Evolutionary conservation across 2,329 filamentous ascomycete genomes (phyloP).

Genomic region (Colletotrichum sojae): DNA sequence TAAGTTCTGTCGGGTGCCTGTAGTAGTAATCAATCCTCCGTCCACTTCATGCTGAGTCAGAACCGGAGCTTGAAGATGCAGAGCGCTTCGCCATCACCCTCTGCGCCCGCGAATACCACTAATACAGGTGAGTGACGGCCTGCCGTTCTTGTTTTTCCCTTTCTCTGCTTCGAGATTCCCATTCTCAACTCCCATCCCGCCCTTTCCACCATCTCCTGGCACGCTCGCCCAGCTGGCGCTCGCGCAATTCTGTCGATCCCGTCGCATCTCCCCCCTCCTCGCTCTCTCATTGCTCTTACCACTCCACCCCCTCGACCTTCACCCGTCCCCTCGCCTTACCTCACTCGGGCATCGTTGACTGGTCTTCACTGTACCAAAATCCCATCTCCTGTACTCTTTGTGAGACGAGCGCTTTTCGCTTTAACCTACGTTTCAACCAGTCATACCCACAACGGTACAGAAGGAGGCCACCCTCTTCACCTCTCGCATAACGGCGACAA

Average conservation of each 20-base stretch:
- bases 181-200: constrained; percentile 12
- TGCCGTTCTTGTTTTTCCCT: constrained; percentile 26
- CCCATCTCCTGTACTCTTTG: constrained; percentile 20
- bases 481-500: constrained; percentile 21
- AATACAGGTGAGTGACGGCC: constrained; percentile 38
- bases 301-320: constrained; percentile 14
- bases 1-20: constrained; percentile 39
- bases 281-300: constrained; percentile 15
- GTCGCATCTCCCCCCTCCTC: constrained; percentile 13
- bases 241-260: constrained; percentile 23
- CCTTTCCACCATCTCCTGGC: constrained; percentile 12
- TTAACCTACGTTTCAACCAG: constrained; percentile 31
- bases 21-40: constrained; percentile 43
- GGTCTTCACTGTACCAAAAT: constrained; percentile 19
- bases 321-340: constrained; percentile 30
- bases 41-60: constrained; percentile 43
- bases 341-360: constrained; percentile 24
- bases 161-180: constrained; percentile 20
- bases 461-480: constrained; percentile 2
- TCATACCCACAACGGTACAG: constrained; percentile 14
- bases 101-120: constrained; percentile 41
- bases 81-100: constrained; percentile 40
- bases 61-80: constrained; percentile 43
- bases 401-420: constrained; percentile 18
- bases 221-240: constrained; percentile 10